These are phyloP conservation scores for Didymella glomerata DNA, from an alignment of 2,329 filamentous ascomycete species.

Conservation along the genomic window DNA sequence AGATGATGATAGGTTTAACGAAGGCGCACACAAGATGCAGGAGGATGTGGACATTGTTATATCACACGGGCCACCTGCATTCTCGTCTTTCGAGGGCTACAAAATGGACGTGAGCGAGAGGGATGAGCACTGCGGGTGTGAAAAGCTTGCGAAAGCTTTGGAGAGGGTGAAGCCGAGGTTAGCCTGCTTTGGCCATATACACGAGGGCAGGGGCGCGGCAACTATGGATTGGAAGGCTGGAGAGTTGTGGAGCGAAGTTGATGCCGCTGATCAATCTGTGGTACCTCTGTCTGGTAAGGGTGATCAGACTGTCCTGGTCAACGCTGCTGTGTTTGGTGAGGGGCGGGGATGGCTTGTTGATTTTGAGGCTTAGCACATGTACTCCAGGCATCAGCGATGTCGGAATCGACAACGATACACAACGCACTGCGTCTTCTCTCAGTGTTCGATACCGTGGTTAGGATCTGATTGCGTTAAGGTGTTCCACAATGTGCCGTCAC, in stretches of 20 bases:
- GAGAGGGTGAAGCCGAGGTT: slow-evolving; percentile 57
- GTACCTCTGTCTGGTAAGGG: not conserved
- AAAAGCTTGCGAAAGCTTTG: slow-evolving; percentile 61
- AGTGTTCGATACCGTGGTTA: too few relatives aligned
- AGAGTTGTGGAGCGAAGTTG: not conserved
- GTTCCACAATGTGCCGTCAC: not conserved
- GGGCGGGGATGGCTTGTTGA: not conserved
- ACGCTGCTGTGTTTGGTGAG: slow-evolving; percentile 3
- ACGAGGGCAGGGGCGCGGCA: slow-evolving; percentile 53
- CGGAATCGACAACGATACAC: too few relatives aligned
- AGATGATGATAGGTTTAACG: slow-evolving; percentile 24
- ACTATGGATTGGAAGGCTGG: not conserved
- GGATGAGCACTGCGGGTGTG: slow-evolving; percentile 60
- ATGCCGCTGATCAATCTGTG: too few relatives aligned
- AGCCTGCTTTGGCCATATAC: slow-evolving; percentile 69
- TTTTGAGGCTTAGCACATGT: not conserved
- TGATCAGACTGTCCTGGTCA: not conserved
- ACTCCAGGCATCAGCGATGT: too few relatives aligned
- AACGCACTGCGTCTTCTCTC: too few relatives aligned
- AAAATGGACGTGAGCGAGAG: slow-evolving; percentile 56
- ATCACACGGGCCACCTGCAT: slow-evolving; percentile 65
- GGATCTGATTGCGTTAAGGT: too few relatives aligned
- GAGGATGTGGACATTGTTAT: slow-evolving; percentile 63
- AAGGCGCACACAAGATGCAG: slow-evolving; percentile 22
- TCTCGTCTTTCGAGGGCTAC: slow-evolving; percentile 31